These are phyloP conservation scores for Neonectria punicea DNA, from an alignment of 2,329 filamentous ascomycete species.

Conservation along the genomic window DNA sequence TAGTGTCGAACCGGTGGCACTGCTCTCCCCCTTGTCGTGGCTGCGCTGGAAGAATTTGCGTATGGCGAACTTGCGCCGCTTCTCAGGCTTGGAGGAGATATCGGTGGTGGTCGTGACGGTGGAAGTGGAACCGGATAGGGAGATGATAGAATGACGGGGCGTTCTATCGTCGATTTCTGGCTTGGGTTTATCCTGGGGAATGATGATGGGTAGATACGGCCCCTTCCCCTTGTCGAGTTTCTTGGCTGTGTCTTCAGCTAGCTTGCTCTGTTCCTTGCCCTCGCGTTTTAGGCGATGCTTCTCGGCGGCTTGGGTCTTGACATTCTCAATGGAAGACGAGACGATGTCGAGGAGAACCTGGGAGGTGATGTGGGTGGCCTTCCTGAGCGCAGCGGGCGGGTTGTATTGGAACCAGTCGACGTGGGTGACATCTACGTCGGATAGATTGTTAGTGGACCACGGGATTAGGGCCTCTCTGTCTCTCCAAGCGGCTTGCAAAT, in stretches of 20 bases:
- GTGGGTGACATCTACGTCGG: conserved; percentile 39
- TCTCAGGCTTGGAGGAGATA: conserved; percentile 28
- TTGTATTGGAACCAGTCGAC: conserved; percentile 60
- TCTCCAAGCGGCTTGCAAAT: conserved; percentile 39
- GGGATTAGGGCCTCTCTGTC: conserved; percentile 30
- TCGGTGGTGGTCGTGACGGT: conserved; percentile 18
- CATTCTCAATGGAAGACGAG: conserved; percentile 56
- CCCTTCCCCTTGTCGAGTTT: conserved; percentile 47
- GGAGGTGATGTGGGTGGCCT: conserved; percentile 51
- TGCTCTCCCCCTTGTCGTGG: conserved; percentile 54
- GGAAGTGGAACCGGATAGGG: conserved; percentile 23
- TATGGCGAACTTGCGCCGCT: conserved; percentile 48
- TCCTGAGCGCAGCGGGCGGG: conserved; percentile 56
- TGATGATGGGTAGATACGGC: conserved; percentile 50
- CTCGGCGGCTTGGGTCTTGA: conserved; percentile 51
- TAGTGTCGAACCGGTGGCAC: conserved; percentile 46
- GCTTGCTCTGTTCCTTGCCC: conserved; percentile 42
- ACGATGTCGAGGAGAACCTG: conserved; percentile 56
- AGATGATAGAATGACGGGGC: conserved; percentile 8
- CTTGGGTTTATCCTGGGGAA: conserved; percentile 32
- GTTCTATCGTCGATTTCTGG: neutral
- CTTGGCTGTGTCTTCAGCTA: conserved; percentile 27
- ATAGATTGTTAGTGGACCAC: conserved; percentile 37
- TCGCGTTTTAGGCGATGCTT: conserved; percentile 44
- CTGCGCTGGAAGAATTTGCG: conserved; percentile 51